These are phyloP conservation scores for Lipomyces orientalis DNA, from an alignment of 805 yeast genomes.

Conservation along the genomic window DNA sequence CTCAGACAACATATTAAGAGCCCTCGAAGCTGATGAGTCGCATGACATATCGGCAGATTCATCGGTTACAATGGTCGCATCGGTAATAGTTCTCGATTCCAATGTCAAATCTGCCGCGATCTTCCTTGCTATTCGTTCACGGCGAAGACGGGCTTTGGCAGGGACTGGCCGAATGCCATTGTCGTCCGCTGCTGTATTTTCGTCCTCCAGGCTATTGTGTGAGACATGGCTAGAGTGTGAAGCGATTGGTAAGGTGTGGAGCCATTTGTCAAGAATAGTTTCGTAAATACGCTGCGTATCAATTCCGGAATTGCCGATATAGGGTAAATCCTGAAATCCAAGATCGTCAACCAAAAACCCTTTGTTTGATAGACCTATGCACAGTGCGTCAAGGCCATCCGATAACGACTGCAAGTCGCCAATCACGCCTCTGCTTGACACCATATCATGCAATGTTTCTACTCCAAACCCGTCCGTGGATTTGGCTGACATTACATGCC, in stretches of 20 bases:
- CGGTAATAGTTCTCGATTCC: conserved; percentile 20
- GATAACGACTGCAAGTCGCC: conserved; percentile 15
- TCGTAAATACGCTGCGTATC: conserved; percentile 29
- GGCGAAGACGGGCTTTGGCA: conserved; percentile 37
- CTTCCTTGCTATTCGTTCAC: conserved; percentile 29
- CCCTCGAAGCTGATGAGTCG: conserved; percentile 5
- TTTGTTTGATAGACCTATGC: conserved; percentile 1
- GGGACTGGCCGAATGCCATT: conserved; percentile 18
- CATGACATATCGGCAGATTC: not conserved
- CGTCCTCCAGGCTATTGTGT: conserved; percentile 3
- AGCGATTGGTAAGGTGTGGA: conserved; percentile 35
- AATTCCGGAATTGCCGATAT: conserved; percentile 1
- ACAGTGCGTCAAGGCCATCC: not conserved
- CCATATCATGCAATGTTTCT: conserved; percentile 11
- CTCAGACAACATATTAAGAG: conserved; percentile 1
- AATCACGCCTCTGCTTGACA: conserved; percentile 7
- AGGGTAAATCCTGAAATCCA: conserved; percentile 12
- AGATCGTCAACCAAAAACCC: conserved; percentile 23
- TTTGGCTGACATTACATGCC: not conserved
- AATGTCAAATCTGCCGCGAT: conserved; percentile 35
- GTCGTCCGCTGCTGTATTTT: conserved; percentile 24
- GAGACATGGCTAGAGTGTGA: not conserved
- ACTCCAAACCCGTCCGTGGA: not conserved
- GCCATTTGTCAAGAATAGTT: conserved; percentile 38
- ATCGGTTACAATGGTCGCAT: not conserved